phyloP scores from a whole-genome alignment of 164 flowering plant genomes.

The Aristolochia californica region DNA sequence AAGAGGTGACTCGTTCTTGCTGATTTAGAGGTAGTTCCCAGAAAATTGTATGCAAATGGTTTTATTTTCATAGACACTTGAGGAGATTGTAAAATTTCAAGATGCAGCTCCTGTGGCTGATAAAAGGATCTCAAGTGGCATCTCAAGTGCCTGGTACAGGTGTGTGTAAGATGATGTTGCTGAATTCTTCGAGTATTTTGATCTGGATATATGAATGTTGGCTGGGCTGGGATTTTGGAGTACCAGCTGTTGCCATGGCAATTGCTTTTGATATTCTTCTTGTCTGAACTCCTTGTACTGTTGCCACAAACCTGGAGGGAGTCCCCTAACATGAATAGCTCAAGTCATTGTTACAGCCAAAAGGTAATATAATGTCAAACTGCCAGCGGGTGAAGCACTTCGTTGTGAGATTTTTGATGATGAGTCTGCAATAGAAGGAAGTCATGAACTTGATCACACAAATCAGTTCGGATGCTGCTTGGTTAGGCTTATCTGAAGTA shows the following conservation, averaged over 20 bases:
- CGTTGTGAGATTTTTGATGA: slow-evolving; percentile 26
- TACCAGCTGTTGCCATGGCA: slow-evolving; percentile 56
- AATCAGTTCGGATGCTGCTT: slow-evolving; percentile 17
- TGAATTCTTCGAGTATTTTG: too few relatives aligned
- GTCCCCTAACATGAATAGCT: slow-evolving; percentile 30
- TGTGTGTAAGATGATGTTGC: too few relatives aligned
- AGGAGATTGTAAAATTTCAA: too few relatives aligned
- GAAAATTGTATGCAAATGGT: too few relatives aligned
- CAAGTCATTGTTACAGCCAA: slow-evolving; percentile 30
- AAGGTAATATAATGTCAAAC: slow-evolving; percentile 20
- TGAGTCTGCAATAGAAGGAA: slow-evolving; percentile 29
- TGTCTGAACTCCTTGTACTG: slow-evolving; percentile 28
- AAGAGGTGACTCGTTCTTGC: too few relatives aligned
- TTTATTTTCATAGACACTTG: too few relatives aligned
- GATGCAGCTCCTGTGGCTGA: too few relatives aligned
- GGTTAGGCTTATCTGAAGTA: too few relatives aligned
- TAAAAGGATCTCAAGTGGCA: too few relatives aligned
- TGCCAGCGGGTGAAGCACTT: slow-evolving; percentile 27
- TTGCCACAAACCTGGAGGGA: slow-evolving; percentile 37
- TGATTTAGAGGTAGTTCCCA: too few relatives aligned
- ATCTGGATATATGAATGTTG: slow-evolving; percentile 50
- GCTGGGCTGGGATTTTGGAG: slow-evolving; percentile 65
- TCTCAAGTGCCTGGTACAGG: too few relatives aligned
- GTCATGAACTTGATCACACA: slow-evolving; percentile 36
- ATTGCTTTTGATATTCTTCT: slow-evolving; percentile 39